These are phyloP conservation scores for Bruguiera parviflora DNA, from an alignment of 345 rosid genomes.

Conservation along the genomic window DNA sequence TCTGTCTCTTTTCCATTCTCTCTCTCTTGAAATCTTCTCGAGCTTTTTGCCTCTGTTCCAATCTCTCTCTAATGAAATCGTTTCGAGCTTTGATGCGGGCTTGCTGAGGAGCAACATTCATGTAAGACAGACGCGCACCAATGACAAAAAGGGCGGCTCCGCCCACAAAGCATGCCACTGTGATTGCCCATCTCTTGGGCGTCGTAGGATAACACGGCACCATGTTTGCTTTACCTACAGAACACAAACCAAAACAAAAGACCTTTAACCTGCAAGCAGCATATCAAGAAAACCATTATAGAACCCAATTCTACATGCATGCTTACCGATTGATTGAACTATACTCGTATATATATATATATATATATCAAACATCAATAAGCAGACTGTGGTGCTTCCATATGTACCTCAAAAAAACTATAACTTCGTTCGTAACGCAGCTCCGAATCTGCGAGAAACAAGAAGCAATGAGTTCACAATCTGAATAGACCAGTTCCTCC, in stretches of 20 bases:
- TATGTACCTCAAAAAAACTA: too few species aligned
- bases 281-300: neutral
- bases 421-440: too few species aligned
- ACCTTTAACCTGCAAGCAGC: neutral
- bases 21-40: constrained; percentile 70
- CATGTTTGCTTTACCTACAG: constrained; percentile 26
- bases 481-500: too few species aligned
- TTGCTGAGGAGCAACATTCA: constrained; percentile 63
- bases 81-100: constrained; percentile 80
- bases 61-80: constrained; percentile 55
- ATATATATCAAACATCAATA: too few species aligned
- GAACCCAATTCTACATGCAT: neutral
- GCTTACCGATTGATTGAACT: too few species aligned
- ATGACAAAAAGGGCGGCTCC: constrained; percentile 51
- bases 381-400: too few species aligned
- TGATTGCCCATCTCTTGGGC: constrained; percentile 59
- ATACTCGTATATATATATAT: too few species aligned
- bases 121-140: constrained; percentile 49
- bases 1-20: constrained; percentile 52
- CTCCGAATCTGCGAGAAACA: too few species aligned
- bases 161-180: constrained; percentile 50
- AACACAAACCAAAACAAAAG: neutral
- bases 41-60: constrained; percentile 62
- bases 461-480: too few species aligned
- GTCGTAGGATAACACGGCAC: constrained; percentile 58